phyloP scores from a whole-genome alignment of 371 early-diverging fungal species.

The Chytridium lagenaria region DNA sequence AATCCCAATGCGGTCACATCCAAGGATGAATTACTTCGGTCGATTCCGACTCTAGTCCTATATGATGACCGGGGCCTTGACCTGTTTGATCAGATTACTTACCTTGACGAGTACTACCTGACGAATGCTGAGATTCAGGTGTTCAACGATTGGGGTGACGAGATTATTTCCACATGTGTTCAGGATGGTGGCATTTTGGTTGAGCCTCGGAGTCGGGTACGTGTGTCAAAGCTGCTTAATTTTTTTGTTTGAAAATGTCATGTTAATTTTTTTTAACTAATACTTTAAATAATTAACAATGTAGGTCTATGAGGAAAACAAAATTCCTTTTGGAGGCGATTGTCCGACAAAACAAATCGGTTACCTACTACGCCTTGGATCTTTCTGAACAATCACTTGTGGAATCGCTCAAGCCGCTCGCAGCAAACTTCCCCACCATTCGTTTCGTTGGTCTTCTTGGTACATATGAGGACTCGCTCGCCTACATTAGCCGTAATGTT shows the following conservation, averaged over 20 bases:
- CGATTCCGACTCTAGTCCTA: slow-evolving; percentile 64
- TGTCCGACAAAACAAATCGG: slow-evolving; percentile 62
- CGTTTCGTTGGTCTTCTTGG: slow-evolving; percentile 82
- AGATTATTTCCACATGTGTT: slow-evolving; percentile 67
- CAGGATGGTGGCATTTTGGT: slow-evolving; percentile 72
- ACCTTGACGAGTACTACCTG: slow-evolving; percentile 84
- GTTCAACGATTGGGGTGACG: slow-evolving; percentile 64
- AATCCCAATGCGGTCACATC: background rate
- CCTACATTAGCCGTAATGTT: slow-evolving; percentile 66
- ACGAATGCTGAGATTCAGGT: slow-evolving; percentile 84
- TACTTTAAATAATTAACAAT: slow-evolving; percentile 11
- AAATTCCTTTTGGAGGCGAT: slow-evolving; percentile 77
- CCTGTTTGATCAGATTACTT: slow-evolving; percentile 87
- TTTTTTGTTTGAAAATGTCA: no score
- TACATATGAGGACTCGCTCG: slow-evolving; percentile 83
- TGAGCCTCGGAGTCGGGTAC: slow-evolving; percentile 87
- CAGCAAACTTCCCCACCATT: slow-evolving; percentile 62
- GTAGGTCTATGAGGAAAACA: slow-evolving; percentile 86
- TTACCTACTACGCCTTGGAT: slow-evolving; percentile 92
- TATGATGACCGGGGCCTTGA: slow-evolving; percentile 86
- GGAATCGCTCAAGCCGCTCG: slow-evolving; percentile 61
- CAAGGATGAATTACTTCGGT: slow-evolving; percentile 28
- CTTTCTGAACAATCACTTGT: slow-evolving; percentile 81
- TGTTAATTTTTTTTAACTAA: background rate
- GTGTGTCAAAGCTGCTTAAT: no score